These are phyloP conservation scores for Thielaviopsis populi DNA, from an alignment of 2,329 filamentous ascomycete genomes.

Conservation along the genomic window DNA sequence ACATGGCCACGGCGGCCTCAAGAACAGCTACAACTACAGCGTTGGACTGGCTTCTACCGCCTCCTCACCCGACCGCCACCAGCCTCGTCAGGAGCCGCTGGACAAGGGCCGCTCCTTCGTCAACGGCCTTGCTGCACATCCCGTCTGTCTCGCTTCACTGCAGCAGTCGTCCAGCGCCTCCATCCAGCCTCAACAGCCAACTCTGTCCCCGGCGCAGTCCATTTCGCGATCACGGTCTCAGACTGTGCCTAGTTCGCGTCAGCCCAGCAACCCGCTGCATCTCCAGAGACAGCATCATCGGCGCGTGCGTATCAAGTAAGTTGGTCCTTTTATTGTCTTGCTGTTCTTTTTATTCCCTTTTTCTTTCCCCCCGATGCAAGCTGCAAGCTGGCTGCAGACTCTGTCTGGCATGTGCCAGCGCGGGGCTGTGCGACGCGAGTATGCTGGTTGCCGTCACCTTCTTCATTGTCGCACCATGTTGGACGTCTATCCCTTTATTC, in stretches of 20 bases:
- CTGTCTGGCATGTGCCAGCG: background rate
- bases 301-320: background rate
- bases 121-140: constrained; percentile 14
- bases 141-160: background rate
- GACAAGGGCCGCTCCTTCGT: constrained; percentile 7
- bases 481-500: background rate
- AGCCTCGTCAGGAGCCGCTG: background rate
- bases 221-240: background rate
- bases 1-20: background rate
- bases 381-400: background rate
- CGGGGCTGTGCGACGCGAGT: background rate
- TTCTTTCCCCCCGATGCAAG: background rate
- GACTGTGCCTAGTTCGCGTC: background rate
- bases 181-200: background rate
- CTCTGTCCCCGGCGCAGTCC: background rate
- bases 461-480: background rate
- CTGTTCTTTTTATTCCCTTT: background rate
- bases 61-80: background rate
- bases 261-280: background rate
- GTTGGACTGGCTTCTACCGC: background rate
- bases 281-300: background rate
- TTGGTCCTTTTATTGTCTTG: background rate
- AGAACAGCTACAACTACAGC: background rate
- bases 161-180: background rate
- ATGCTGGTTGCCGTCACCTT: background rate